These are phyloP conservation scores for Echeveria elegans DNA, from an alignment of 164 flowering plant species.

Conservation along the genomic window DNA sequence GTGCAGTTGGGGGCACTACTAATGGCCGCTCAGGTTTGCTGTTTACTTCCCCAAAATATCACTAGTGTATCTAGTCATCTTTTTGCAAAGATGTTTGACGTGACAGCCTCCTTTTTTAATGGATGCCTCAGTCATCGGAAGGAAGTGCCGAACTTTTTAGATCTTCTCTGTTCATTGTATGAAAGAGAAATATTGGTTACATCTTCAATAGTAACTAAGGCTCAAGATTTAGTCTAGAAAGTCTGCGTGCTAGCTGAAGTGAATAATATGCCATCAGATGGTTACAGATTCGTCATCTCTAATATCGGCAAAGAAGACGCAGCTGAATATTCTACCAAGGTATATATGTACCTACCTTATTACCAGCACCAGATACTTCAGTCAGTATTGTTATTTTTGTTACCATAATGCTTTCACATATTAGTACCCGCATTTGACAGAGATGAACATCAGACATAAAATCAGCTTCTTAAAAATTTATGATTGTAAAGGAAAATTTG, in stretches of 20 bases:
- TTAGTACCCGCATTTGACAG: not conserved
- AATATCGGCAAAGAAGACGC: constrained; percentile 32
- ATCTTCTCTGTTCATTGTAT: constrained; percentile 57
- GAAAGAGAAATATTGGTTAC: constrained; percentile 38
- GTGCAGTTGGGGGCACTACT: constrained; percentile 66
- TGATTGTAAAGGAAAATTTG: not conserved
- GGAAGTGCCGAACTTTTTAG: constrained; percentile 63
- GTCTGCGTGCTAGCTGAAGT: constrained; percentile 61
- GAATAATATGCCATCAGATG: constrained; percentile 47
- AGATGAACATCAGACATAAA: no score
- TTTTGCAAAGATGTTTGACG: constrained; percentile 51
- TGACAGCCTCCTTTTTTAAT: constrained; percentile 36
- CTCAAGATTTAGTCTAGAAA: constrained; percentile 42
- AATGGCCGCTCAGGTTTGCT: constrained; percentile 67
- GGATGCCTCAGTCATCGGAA: constrained; percentile 56
- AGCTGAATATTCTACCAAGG: constrained; percentile 54
- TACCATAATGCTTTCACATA: not conserved
- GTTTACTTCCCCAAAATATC: constrained; percentile 33
- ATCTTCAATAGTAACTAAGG: constrained; percentile 27
- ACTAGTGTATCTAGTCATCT: constrained; percentile 33
- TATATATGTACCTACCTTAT: constrained; percentile 12
- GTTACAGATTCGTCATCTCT: constrained; percentile 34
- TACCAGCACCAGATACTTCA: not conserved
- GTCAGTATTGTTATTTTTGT: not conserved
- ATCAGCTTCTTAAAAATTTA: no score